Evolutionary conservation across 2,329 filamentous ascomycete species (phyloP).

Genomic region (Rhexocercosporidium sp.): DNA sequence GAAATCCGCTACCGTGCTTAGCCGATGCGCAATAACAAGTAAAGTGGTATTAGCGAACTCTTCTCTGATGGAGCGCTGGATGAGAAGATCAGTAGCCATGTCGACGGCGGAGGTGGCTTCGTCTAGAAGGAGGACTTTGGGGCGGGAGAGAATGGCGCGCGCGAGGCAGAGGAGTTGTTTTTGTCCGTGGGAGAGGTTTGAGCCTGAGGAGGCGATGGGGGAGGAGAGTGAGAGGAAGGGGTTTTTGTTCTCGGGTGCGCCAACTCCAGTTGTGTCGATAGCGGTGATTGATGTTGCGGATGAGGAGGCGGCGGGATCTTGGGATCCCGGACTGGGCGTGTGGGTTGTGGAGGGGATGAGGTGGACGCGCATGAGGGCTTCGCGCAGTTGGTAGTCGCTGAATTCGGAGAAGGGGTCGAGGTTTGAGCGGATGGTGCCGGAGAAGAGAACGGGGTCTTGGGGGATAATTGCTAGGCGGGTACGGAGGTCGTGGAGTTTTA

Average conservation of each 20-base stretch:
- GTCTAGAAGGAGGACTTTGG: constrained; percentile 91
- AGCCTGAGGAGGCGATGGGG: constrained; percentile 70
- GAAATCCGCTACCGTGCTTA: constrained; percentile 78
- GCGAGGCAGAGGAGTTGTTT: constrained; percentile 92
- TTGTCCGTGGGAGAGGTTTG: constrained; percentile 68
- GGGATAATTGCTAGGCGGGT: constrained; percentile 41
- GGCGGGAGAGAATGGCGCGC: constrained; percentile 81
- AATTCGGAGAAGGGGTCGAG: constrained; percentile 29
- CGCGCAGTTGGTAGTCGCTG: constrained; percentile 68
- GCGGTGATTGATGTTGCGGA: constrained; percentile 17
- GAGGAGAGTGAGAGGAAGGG: constrained; percentile 55
- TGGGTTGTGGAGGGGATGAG: constrained; percentile 59
- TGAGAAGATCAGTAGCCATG: constrained; percentile 73
- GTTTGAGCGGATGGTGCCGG: constrained; percentile 42
- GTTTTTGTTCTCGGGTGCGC: constrained; percentile 18
- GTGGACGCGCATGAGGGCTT: constrained; percentile 82
- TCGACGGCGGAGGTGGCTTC: constrained; percentile 83
- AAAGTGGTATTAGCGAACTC: constrained; percentile 72
- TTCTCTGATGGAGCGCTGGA: constrained; percentile 73
- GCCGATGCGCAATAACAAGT: constrained; percentile 74
- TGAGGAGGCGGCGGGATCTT: background rate
- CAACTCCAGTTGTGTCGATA: background rate
- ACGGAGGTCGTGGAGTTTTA: constrained; percentile 39
- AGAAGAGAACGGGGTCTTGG: constrained; percentile 81
- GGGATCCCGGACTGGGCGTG: background rate